phyloP scores from a whole-genome alignment of 1,139 yeast genomes.

The Taphrina sp. region DNA sequence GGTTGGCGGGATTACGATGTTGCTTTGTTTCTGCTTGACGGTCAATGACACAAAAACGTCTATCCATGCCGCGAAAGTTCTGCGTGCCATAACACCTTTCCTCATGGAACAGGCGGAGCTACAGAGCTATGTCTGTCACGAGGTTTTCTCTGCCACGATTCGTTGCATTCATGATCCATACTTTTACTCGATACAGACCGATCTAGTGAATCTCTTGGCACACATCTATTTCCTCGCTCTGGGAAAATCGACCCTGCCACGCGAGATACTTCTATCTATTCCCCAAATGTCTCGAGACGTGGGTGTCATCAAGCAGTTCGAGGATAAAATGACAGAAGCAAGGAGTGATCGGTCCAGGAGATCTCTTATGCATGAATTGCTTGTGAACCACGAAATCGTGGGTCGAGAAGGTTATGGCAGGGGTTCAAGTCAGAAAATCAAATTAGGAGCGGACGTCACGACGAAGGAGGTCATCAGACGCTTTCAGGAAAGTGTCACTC shows the following conservation, averaged over 20 bases:
- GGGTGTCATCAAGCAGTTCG: conserved; percentile 24
- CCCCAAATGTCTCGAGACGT: conserved; percentile 29
- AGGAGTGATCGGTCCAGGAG: conserved; percentile 17
- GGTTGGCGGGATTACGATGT: conserved; percentile 14
- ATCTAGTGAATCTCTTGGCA: conserved; percentile 19
- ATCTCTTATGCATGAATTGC: conserved; percentile 22
- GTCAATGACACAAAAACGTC: conserved; percentile 28
- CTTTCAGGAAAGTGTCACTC: conserved; percentile 22
- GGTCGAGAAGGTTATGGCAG: conserved; percentile 31
- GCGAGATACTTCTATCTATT: conserved; percentile 24
- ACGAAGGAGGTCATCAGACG: conserved; percentile 30
- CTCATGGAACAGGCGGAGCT: conserved; percentile 20
- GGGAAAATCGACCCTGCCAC: conserved; percentile 29
- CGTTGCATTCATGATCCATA: conserved; percentile 29
- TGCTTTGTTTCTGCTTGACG: conserved; percentile 24
- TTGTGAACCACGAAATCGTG: conserved; percentile 24
- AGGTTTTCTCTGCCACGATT: conserved; percentile 29
- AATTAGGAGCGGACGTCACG: conserved; percentile 23
- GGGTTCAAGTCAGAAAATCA: conserved; percentile 5
- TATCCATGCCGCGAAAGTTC: conserved; percentile 25
- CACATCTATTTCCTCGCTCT: conserved; percentile 27
- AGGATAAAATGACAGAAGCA: conserved; percentile 15
- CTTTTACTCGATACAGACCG: conserved; percentile 21
- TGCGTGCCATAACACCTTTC: conserved; percentile 12
- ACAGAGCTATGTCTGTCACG: conserved; percentile 30